A percentile compares a stretch with the other conserved stretches of the same genome.
These are phyloP conservation scores for Trametes gibbosa DNA, from an alignment of 768 basidiomycete species.

Conservation along the genomic window DNA sequence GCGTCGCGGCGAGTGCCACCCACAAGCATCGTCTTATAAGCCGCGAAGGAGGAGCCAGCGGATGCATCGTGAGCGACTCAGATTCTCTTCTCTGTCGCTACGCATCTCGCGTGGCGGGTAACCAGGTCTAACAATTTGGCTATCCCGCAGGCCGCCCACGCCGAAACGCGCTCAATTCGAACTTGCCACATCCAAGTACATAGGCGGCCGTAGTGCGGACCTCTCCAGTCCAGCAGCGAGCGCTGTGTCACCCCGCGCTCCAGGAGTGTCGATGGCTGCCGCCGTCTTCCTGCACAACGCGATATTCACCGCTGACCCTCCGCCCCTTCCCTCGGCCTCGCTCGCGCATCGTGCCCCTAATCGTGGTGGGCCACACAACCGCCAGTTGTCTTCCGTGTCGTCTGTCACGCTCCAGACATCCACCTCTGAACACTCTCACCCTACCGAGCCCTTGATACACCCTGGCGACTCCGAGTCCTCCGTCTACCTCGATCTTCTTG, in stretches of 20 bases:
- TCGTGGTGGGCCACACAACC: conserved; percentile 16
- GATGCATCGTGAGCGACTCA: neutral
- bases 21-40: neutral
- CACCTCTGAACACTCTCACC: conserved; percentile 31
- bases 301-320: conserved; percentile 36
- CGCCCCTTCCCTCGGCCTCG: conserved; percentile 14
- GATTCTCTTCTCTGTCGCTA: neutral
- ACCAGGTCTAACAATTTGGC: conserved; percentile 7
- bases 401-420: conserved; percentile 28
- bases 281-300: conserved; percentile 53
- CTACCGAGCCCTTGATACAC: conserved; percentile 32
- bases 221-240: neutral
- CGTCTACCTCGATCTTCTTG: conserved; percentile 37
- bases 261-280: conserved; percentile 46
- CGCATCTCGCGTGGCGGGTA: conserved; percentile 5
- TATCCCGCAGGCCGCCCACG: conserved; percentile 1
- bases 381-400: conserved; percentile 31
- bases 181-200: neutral
- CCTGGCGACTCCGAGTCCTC: conserved; percentile 25
- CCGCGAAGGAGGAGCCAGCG: neutral
- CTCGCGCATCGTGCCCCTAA: conserved; percentile 5
- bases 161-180: neutral
- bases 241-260: too few relatives aligned
- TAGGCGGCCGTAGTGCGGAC: too few relatives aligned
- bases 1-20: neutral